Base-by-base conservation (phyloP, 108 stramenopile species). In the Conticribra weissflogii region DNA sequence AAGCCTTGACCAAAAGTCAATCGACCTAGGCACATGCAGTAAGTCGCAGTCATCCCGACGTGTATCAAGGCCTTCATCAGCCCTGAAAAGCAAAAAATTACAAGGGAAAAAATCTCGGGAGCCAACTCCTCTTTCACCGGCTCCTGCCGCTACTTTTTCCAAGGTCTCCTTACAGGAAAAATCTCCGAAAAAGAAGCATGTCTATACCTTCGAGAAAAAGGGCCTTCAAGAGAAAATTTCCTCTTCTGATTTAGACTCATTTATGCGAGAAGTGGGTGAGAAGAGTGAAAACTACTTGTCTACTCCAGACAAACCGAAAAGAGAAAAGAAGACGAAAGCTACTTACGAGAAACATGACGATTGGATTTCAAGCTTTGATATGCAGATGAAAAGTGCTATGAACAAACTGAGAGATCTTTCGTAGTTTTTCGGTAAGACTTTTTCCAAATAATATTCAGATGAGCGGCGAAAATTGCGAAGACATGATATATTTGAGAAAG, bases 341-440 rank as follows among this genome's bases (percentile, higher is more conserved):
- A 33, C 31, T 27, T 12, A 41, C 36, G 36, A 41, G 8, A 41
- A 41, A 41, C 36, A 56, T 16, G 58, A 59, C 48, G 58, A 59
- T 58, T 70, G 68, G 68, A 59, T 70, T 59, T 70, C 68, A 18
- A 70, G 68, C 31, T 70, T 70, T 59, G 68, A 70, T 70, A 58
- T 70, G 3, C 68, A 70, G 23, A 70, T 70, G 68, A 70, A 59
- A 24, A 59, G 45, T 52, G 68, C 68, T 49, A 50, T 59, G 68
- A 59, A 34, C 23, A 45, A 29, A 21, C 33, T 70, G 58, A 58
- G 30, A 19, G 55, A 57, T 17, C 44, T 56, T 7, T n/a, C n/a
- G n/a, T n/a, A n/a, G n/a, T n/a, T n/a, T n/a, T n/a, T n/a, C n/a
- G n/a, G n/a, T n/a, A n/a, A n/a, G n/a, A n/a, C n/a, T n/a, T n/a